These are phyloP conservation scores for Metschnikowia dekortorum DNA, from an alignment of 805 yeast species.

Conservation along the genomic window DNA sequence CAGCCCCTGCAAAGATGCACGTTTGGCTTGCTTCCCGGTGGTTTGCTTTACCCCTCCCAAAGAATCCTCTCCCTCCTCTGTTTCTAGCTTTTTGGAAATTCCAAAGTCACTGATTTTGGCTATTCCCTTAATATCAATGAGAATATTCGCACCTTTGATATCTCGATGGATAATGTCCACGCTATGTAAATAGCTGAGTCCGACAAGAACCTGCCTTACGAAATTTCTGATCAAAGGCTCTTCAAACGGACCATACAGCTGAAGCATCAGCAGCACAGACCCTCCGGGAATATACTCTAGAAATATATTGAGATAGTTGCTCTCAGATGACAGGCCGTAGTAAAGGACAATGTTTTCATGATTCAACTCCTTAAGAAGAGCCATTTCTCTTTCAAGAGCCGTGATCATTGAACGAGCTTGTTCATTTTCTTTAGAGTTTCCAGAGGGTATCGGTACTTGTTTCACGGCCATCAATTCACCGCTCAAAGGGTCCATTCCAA, in stretches of 20 bases:
- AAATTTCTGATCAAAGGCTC: constrained; percentile 71
- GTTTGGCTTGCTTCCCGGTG: constrained; percentile 35
- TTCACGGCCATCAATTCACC: constrained; percentile 98
- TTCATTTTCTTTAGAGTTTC: constrained; percentile 27
- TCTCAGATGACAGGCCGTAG: constrained; percentile 80
- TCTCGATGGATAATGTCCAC: constrained; percentile 79
- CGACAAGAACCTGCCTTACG: constrained; percentile 70
- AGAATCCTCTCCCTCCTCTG: constrained; percentile 19
- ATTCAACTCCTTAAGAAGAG: constrained; percentile 66
- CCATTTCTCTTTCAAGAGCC: constrained; percentile 80
- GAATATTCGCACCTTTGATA: constrained; percentile 83
- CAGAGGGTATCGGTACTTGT: constrained; percentile 70
- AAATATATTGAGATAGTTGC: constrained; percentile 71
- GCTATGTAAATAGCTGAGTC: constrained; percentile 69
- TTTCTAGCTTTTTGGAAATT: constrained; percentile 49
- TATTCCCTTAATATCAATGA: constrained; percentile 74
- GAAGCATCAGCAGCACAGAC: constrained; percentile 58
- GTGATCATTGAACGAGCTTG: constrained; percentile 55
- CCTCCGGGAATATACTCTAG: constrained; percentile 42
- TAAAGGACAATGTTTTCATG: constrained; percentile 93
- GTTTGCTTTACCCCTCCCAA: constrained; percentile 5
- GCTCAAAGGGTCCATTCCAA: constrained; percentile 86
- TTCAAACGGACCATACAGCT: constrained; percentile 74
- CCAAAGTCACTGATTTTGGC: constrained; percentile 88
- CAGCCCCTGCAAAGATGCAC: constrained; percentile 83